phyloP scores from a whole-genome alignment of 441 rosid genomes.

The Cnidoscolus chayamansa region DNA sequence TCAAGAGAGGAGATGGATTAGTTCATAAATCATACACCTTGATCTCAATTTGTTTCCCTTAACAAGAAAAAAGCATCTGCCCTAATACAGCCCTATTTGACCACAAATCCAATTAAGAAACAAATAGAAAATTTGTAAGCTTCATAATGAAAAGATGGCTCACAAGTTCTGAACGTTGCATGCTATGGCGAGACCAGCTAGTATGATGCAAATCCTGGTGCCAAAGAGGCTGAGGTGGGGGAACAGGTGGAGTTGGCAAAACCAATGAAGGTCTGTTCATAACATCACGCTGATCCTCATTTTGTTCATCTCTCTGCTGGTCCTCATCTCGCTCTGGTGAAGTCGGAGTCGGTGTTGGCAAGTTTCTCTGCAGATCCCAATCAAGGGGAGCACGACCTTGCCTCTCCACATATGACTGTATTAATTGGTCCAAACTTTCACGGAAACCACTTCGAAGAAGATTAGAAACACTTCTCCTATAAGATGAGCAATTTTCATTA shows the following conservation, averaged over 20 bases:
- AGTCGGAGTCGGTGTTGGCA: slow-evolving; percentile 50
- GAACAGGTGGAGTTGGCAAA: slow-evolving; percentile 74
- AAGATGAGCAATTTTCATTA: slow-evolving; percentile 18
- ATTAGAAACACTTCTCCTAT: slow-evolving; percentile 85
- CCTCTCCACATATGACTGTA: slow-evolving; percentile 82
- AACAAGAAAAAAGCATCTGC: neutral
- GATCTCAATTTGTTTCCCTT: neutral
- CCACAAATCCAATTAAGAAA: neutral
- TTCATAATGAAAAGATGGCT: slow-evolving; percentile 26
- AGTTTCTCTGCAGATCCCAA: slow-evolving; percentile 74
- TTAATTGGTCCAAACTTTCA: slow-evolving; percentile 81
- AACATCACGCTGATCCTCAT: slow-evolving; percentile 46
- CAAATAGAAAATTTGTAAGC: too few relatives aligned
- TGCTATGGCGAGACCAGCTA: slow-evolving; percentile 86
- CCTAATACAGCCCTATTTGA: neutral
- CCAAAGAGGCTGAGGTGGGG: slow-evolving; percentile 97
- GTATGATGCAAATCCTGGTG: slow-evolving; percentile 81
- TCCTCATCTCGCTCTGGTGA: slow-evolving; percentile 62
- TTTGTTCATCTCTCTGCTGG: slow-evolving; percentile 52
- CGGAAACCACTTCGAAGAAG: slow-evolving; percentile 92
- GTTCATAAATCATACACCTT: neutral
- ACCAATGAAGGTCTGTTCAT: slow-evolving; percentile 56
- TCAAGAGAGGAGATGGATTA: neutral
- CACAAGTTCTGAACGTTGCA: slow-evolving; percentile 86
- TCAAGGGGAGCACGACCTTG: slow-evolving; percentile 72